Base-by-base conservation (phyloP, 306 rosid genomes). In the Abrus precatorius region DNA sequence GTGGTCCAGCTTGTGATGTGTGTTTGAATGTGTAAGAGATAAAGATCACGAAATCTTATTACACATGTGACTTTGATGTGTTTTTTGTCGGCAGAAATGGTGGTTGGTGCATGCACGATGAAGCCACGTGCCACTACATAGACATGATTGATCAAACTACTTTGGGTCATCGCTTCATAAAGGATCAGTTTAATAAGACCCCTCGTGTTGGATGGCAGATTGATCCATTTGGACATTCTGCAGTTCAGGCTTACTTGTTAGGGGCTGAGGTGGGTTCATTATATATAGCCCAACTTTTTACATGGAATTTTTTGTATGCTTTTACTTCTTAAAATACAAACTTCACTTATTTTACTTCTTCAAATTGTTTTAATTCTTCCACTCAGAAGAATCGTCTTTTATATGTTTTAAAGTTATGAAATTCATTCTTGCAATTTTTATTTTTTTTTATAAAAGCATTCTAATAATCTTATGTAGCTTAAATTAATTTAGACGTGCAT, bases 101-200 rank as follows among this genome's bases (percentile, higher is more conserved):
- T 7, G 98, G 97, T 40, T 95, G 98, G 98, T 91, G 97, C 20
- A 95, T 95, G 98, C 98, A 95, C n/a, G 98, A 95, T 80, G 98
- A 95, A 86, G 98, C 98, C 6, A 76, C 98, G 9, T 30, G 68
- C 4, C 97, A 92, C 76, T 92, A 92, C 84, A 90, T 95, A 63
- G 98, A 95, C 83, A 95, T 95, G 98, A 91, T 95, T 72, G 98
- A 92, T 76, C 98, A 95, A 80, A 95, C 98, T 1, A 95, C 95
- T 14, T 77, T 91, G 5, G 97, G 98, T 0, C 98, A 95, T 82
- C 80, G 72, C 1, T 84, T 88, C 59, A 86, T 95, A 20, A 95
- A 90, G 88, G 69, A 81, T 2, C 83, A 86, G 48, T 92, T 95
- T 85, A 88, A 91, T 59, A 86, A 83, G 52, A 75, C 78, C 10